A percentile compares a stretch with the other conserved stretches of the same genome.
These are phyloP conservation scores for Cladosporium phlei DNA, from an alignment of 2,329 filamentous ascomycete genomes.

Conservation along the genomic window DNA sequence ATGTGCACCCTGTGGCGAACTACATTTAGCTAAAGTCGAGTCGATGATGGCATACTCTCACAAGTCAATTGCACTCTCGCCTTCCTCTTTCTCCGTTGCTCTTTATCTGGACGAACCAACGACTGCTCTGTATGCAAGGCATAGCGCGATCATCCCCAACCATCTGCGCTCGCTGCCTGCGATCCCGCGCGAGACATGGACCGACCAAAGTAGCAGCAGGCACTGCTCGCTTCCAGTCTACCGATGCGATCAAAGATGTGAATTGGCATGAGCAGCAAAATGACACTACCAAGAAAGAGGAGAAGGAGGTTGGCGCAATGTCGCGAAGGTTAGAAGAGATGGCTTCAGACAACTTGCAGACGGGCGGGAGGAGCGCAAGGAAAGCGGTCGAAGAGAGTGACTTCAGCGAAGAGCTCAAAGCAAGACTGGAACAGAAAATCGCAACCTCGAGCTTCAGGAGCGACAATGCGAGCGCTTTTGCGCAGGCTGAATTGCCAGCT, in stretches of 20 bases:
- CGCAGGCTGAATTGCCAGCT: conserved; percentile 50
- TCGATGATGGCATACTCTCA: too few relatives aligned
- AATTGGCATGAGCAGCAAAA: neutral
- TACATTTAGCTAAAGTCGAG: too few relatives aligned
- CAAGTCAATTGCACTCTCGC: too few relatives aligned
- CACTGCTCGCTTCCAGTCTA: conserved; percentile 7
- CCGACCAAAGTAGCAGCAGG: conserved; percentile 8
- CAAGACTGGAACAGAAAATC: conserved; percentile 55
- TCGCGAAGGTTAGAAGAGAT: conserved; percentile 54
- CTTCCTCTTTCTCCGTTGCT: too few relatives aligned
- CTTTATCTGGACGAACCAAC: too few relatives aligned
- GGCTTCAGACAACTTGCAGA: conserved; percentile 55
- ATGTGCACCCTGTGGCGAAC: too few relatives aligned
- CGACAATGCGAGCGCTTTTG: conserved; percentile 51
- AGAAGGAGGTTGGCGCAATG: conserved; percentile 51
- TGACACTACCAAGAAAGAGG: neutral
- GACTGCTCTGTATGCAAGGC: conserved; percentile 22
- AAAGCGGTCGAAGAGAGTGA: conserved; percentile 58
- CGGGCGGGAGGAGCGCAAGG: conserved; percentile 50
- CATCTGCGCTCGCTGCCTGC: conserved; percentile 39
- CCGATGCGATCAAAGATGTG: conserved; percentile 14
- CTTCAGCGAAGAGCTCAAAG: conserved; percentile 58
- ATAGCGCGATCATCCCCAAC: conserved; percentile 20
- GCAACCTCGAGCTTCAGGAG: conserved; percentile 51
- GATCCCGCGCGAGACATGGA: conserved; percentile 25